Conservation (phyloP, 2,329 filamentous ascomycete genomes). For the Fusarium sp. region DNA sequence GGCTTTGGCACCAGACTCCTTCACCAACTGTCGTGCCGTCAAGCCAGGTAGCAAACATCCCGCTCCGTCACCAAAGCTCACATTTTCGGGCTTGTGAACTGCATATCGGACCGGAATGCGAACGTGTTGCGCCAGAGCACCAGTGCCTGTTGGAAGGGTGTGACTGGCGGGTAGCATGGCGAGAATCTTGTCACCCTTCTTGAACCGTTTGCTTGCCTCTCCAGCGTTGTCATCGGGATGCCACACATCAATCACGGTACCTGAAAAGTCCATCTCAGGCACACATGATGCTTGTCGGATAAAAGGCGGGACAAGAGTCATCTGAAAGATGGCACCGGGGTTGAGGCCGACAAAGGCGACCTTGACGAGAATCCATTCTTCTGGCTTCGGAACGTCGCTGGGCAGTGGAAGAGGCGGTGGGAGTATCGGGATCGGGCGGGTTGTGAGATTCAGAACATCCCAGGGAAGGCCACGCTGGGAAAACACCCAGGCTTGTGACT, state of each 20-base stretch:
- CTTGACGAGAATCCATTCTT: slow-evolving; percentile 55
- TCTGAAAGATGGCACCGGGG: slow-evolving; percentile 56
- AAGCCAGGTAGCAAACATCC: slow-evolving; percentile 54
- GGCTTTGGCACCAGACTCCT: slow-evolving; percentile 51
- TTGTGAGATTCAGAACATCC: slow-evolving; percentile 43
- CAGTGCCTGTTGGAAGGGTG: slow-evolving; percentile 50
- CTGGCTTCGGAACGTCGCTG: slow-evolving; percentile 40
- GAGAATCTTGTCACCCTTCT: slow-evolving; percentile 50
- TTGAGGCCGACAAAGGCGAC: slow-evolving; percentile 60
- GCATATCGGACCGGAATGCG: slow-evolving; percentile 50
- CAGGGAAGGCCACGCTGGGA: slow-evolving; percentile 44
- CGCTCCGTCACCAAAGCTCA: slow-evolving; percentile 50
- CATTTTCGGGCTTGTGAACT: slow-evolving; percentile 47
- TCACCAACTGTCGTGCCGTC: slow-evolving; percentile 54
- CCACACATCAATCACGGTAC: slow-evolving; percentile 53
- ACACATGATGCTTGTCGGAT: slow-evolving; percentile 51
- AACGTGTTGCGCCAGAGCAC: slow-evolving; percentile 56
- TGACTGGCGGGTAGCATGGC: slow-evolving; percentile 53
- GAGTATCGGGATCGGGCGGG: slow-evolving; percentile 38
- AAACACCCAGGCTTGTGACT: slow-evolving; percentile 46
- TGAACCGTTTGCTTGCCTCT: slow-evolving; percentile 35
- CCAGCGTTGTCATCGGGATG: slow-evolving; percentile 33
- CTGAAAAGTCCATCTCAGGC: slow-evolving; percentile 59
- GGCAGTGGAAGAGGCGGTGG: slow-evolving; percentile 46
- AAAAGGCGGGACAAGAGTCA: slow-evolving; percentile 55